phyloP scores from a whole-genome alignment of 169 alveolate genomes.

The Neospora caninum region DNA sequence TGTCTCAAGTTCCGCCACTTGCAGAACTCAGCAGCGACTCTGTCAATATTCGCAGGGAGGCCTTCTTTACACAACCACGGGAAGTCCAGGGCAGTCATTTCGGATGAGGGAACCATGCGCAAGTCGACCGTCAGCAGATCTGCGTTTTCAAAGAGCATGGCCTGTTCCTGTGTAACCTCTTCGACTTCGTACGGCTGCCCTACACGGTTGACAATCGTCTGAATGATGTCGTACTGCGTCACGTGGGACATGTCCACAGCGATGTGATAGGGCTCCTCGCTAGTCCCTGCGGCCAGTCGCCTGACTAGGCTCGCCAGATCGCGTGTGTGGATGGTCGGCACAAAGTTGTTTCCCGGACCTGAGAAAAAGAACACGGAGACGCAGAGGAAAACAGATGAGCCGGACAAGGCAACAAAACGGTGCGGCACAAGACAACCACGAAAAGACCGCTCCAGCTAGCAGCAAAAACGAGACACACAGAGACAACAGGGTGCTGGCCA shows the following conservation, averaged over 20 bases:
- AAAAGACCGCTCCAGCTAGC: not conserved
- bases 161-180: conserved; percentile 58
- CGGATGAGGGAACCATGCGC: conserved; percentile 49
- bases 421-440: not conserved
- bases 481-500: no score
- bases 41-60: conserved; percentile 70
- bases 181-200: conserved; percentile 82
- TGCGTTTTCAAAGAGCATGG: conserved; percentile 49
- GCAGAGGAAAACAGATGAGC: not conserved
- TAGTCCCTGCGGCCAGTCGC: conserved; percentile 77
- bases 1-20: conserved; percentile 81
- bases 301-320: conserved; percentile 84
- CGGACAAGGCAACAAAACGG: not conserved
- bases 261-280: conserved; percentile 82
- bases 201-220: conserved; percentile 85
- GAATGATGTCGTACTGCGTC: conserved; percentile 77
- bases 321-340: conserved; percentile 89
- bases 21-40: conserved; percentile 85
- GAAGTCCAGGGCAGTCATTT: conserved; percentile 40
- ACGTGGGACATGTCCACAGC: conserved; percentile 87
- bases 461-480: no score
- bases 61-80: conserved; percentile 58
- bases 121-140: conserved; percentile 79
- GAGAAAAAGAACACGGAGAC: not conserved
- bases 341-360: conserved; percentile 84